These are phyloP conservation scores for Simplicillium aogashimaense DNA, from an alignment of 2,329 filamentous ascomycete genomes.

Conservation along the genomic window DNA sequence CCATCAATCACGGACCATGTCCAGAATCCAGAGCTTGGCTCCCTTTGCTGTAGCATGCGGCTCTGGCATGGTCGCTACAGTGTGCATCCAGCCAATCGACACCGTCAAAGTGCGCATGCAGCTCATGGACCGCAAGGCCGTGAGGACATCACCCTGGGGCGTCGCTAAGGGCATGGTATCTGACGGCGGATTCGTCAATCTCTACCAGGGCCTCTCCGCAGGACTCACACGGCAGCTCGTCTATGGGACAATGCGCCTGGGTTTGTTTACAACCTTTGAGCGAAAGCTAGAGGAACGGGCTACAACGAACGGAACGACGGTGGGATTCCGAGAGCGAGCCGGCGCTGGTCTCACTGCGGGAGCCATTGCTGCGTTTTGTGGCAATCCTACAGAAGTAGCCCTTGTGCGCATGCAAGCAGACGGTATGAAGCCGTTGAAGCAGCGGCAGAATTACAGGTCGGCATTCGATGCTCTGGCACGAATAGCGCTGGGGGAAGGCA, in stretches of 20 bases:
- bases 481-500: constrained; percentile 9
- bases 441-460: constrained; percentile 7
- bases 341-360: constrained; percentile 56
- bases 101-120: constrained; percentile 68
- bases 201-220: constrained; percentile 61
- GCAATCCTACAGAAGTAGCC: constrained; percentile 23
- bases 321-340: constrained; percentile 55
- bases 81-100: constrained; percentile 58
- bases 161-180: constrained; percentile 53
- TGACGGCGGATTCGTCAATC: constrained; percentile 51
- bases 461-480: constrained; percentile 8
- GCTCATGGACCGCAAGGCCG: constrained; percentile 54
- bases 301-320: constrained; percentile 40
- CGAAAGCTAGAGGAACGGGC: constrained; percentile 41
- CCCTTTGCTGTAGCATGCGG: constrained; percentile 59
- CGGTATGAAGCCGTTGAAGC: constrained; percentile 12
- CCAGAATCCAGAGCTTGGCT: background rate
- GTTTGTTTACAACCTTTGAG: constrained; percentile 65
- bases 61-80: constrained; percentile 58
- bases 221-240: constrained; percentile 59
- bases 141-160: constrained; percentile 44
- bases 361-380: constrained; percentile 56
- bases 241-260: constrained; percentile 61
- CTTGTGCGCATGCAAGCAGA: constrained; percentile 17
- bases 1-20: no score